Percentiles rank a stretch among this genome's conserved stretches.
These are phyloP conservation scores for Murraya paniculata DNA, from an alignment of 345 rosid species.

Conservation along the genomic window DNA sequence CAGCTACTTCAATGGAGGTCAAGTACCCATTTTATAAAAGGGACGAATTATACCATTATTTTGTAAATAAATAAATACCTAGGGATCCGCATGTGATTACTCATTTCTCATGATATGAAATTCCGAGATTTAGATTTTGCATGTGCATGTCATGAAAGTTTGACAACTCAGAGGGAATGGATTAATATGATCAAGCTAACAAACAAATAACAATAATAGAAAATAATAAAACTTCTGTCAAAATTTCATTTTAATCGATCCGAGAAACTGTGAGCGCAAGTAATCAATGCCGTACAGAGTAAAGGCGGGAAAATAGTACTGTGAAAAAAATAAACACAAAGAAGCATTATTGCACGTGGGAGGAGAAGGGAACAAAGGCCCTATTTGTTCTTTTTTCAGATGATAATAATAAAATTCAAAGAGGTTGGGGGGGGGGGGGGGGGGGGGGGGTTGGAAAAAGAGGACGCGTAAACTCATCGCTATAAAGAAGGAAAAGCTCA, in stretches of 20 bases:
- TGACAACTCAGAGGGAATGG: not conserved
- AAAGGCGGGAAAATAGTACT: not conserved
- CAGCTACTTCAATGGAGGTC: not conserved
- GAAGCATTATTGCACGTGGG: constrained; percentile 39
- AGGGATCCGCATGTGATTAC: not conserved
- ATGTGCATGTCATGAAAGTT: constrained; percentile 11
- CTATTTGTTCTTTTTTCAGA: constrained; percentile 8
- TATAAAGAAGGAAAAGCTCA: not conserved
- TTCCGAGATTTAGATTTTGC: constrained; percentile 8
- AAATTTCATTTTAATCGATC: constrained; percentile 5
- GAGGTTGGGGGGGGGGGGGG: too few species aligned
- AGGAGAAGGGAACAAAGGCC: constrained; percentile 2
- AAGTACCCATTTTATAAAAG: not conserved
- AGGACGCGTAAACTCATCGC: constrained; percentile 6
- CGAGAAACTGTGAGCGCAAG: constrained; percentile 4
- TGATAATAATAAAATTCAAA: not conserved
- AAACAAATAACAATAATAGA: not conserved
- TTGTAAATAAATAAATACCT: not conserved
- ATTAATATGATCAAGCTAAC: not conserved
- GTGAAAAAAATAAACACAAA: not conserved
- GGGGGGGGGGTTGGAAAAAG: not conserved
- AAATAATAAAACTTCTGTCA: constrained; percentile 1
- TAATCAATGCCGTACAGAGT: constrained; percentile 11
- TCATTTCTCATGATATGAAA: not conserved
- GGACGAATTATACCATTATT: not conserved